Conservation (phyloP, 805 yeast species). For the Yamadazyma akitaensis region DNA sequence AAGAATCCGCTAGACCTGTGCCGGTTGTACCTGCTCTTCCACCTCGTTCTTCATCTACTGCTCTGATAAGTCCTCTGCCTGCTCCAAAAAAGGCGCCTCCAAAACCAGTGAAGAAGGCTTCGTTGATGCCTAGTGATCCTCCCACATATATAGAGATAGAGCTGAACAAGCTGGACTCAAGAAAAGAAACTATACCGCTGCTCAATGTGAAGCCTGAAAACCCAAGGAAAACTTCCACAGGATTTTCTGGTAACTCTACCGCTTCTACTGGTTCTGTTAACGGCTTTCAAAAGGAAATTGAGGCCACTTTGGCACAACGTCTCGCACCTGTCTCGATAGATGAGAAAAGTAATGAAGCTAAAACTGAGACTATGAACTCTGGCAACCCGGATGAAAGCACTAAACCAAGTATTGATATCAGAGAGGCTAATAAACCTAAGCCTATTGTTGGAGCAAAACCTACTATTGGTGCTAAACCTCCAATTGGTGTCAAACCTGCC, state of each 20-base stretch:
- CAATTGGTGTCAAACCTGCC: background rate
- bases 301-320: slow-evolving; percentile 3
- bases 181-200: background rate
- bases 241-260: background rate
- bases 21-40: slow-evolving; percentile 11
- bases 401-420: background rate
- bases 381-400: too few relatives aligned
- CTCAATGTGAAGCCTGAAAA: background rate
- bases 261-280: background rate
- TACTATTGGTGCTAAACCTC: slow-evolving; percentile 5
- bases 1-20: background rate
- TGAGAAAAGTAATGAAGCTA: background rate
- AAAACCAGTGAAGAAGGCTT: slow-evolving; percentile 37
- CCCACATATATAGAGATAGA: slow-evolving; percentile 19
- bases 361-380: background rate
- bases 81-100: slow-evolving; percentile 32
- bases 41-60: slow-evolving; percentile 8
- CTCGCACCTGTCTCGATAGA: slow-evolving; percentile 2
- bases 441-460: slow-evolving; percentile 13
- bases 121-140: slow-evolving; percentile 16
- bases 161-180: background rate
- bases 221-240: too few relatives aligned
- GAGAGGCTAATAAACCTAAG: slow-evolving; percentile 7
- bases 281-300: slow-evolving; percentile 1
- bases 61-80: slow-evolving; percentile 3